A percentile compares a stretch with the other conserved stretches of the same genome.
Evolutionary conservation across 805 yeast genomes (phyloP).

Genomic region (Wickerhamiella azymoides): DNA sequence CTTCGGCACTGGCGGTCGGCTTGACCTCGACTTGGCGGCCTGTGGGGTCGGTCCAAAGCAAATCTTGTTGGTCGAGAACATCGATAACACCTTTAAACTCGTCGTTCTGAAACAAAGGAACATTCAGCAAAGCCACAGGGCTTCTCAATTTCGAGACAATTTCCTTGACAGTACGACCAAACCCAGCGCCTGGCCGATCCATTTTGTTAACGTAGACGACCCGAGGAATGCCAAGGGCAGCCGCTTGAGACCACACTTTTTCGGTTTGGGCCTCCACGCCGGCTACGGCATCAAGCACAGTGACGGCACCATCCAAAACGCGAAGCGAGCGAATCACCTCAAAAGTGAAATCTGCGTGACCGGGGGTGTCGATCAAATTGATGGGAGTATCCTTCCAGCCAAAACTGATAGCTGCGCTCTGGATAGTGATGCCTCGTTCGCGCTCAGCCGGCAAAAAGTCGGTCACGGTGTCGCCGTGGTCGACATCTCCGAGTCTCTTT

Average conservation of each 20-base stretch:
- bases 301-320: slow-evolving; percentile 88
- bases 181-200: slow-evolving; percentile 96
- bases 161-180: slow-evolving; percentile 76
- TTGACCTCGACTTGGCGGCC: slow-evolving; percentile 40
- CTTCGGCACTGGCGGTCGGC: slow-evolving; percentile 22
- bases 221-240: slow-evolving; percentile 50
- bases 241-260: slow-evolving; percentile 88
- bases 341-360: slow-evolving; percentile 94
- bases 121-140: slow-evolving; percentile 55
- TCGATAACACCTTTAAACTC: slow-evolving; percentile 65
- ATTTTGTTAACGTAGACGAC: slow-evolving; percentile 80
- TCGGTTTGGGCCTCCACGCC: slow-evolving; percentile 98
- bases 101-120: slow-evolving; percentile 54
- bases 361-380: slow-evolving; percentile 92
- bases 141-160: slow-evolving; percentile 64
- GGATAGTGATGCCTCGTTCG: slow-evolving; percentile 88
- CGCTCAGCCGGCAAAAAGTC: slow-evolving; percentile 85
- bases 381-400: slow-evolving; percentile 69
- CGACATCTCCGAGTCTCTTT: slow-evolving; percentile 73
- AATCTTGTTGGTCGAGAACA: slow-evolving; percentile 45
- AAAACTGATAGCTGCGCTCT: slow-evolving; percentile 86
- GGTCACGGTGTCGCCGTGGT: slow-evolving; percentile 92
- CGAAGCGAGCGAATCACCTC: slow-evolving; percentile 83
- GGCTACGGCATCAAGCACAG: slow-evolving; percentile 87
- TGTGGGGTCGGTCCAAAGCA: slow-evolving; percentile 31